Base-by-base conservation (phyloP, 192 early-diverging fungal genomes). In the Diversispora epigaea region DNA sequence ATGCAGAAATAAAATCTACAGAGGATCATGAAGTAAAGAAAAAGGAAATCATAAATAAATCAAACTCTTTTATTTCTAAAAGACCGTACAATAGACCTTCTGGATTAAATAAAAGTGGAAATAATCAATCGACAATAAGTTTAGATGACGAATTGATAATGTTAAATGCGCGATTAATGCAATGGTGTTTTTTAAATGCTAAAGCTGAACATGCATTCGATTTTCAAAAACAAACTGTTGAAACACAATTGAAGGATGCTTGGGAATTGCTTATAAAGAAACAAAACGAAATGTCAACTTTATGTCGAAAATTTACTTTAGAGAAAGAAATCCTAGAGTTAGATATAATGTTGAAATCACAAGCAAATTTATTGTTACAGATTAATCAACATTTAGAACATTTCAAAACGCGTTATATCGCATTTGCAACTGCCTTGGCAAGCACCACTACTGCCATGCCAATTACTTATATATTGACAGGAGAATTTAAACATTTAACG, bases 71-170 rank as follows among this genome's bases (percentile, higher is more conserved):
- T 32, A 32, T 32, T 32, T 32, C 25, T 2, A 32, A 32, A 32
- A 32, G 25, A 32, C 25, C 25, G 2, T 32, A 32, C 25, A 32
- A 32, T 32, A 32, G 2, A 32, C 25, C 25, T 32, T 32, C 25
- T 32, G 25, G 25, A 32, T 32, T 32, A 32, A 32, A 32, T 32
- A 32, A 32, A 32, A 32, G 25, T 32, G 25, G 25, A 50, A 50
- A 50, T 14, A 8, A 50, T 12, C 49, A 8, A 50, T 50, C 49
- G 14, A 12, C 49, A 14, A 50, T 14, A 5, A 63, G 39, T 39
- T 40, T 70, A 50, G 68, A 73, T 46, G 71, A 73, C 47, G 71
- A 73, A 21, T 39, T 73, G 7, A 25, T 39, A 62, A 73, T 73
- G 71, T 40, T 73, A 40, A 73, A 73, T 49, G 44, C 71, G n/a